Conservation (phyloP, 768 basidiomycete species). For the Lactarius pseudohatsudake region DNA sequence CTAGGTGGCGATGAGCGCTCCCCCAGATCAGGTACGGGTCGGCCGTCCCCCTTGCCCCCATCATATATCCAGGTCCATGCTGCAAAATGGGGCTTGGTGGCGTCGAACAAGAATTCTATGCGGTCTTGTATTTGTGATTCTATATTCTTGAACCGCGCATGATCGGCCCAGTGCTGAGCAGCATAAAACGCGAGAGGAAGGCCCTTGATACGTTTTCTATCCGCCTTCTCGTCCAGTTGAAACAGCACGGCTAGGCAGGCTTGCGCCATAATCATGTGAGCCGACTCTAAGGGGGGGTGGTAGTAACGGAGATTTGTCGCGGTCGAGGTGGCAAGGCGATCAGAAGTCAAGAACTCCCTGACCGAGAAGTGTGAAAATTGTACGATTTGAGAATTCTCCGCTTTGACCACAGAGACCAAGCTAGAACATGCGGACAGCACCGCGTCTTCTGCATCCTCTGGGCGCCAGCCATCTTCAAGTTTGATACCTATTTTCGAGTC, state of each 20-base stretch:
- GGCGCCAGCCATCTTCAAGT: neutral
- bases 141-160: conserved; percentile 1
- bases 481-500: neutral
- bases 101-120: neutral
- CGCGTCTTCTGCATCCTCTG: conserved; percentile 1
- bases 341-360: conserved; percentile 8
- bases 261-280: neutral
- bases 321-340: neutral
- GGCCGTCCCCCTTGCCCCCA: no score
- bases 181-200: neutral
- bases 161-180: conserved; percentile 3
- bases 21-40: neutral
- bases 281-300: neutral
- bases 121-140: neutral
- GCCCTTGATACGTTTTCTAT: neutral
- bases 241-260: neutral
- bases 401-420: neutral
- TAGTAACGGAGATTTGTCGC: neutral
- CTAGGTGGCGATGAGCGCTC: neutral
- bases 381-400: neutral
- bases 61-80: neutral
- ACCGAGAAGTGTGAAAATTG: conserved; percentile 11
- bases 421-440: conserved; percentile 1
- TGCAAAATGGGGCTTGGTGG: neutral
- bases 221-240: neutral